Base-by-base conservation (phyloP, 495 filamentous ascomycete species). In the Xylaria nigripes region DNA sequence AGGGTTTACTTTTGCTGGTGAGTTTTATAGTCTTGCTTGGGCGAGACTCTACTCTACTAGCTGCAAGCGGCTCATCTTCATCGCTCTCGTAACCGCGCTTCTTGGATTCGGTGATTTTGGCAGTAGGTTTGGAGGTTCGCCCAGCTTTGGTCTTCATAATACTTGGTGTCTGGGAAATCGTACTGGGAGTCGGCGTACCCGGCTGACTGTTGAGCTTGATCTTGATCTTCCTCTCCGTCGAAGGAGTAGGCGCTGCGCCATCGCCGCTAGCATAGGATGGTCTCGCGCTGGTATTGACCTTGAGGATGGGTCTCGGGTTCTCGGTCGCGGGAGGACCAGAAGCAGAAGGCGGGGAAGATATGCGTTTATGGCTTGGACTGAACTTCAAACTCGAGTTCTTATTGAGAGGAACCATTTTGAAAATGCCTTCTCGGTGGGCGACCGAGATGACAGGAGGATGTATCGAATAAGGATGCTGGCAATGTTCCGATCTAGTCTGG, bases 141-240 rank as follows among this genome's bases (percentile, higher is more conserved):
- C 71, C 73, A 0, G 77, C 71, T 48, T 81, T 80, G 3, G 76
- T 75, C 51, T 73, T 78, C 16, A 66, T 60, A 22, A 59, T 23
- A 22, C 53, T 65, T 10, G 66, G 57, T 22, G 60, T 43, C 12
- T 50, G 45, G 54, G 50, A 24, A 27, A 52, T 22, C 23, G 63
- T 51, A 16, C 47, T 34, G 3, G 57, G 46, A 30, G 73, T 68
- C 4, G 77, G 76, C 0, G 76, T 77, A n/a, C 68, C 56, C 2
- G 76, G 74, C 45, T 67, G 68, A 5, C 64, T 71, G 47, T 59
- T 64, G 61, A 83, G 53, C 57, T 77, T 81, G 23, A 85, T 70
- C 59, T 77, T 81, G 47, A 83, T 76, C 64, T 80, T 83, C 2
- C 51, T 59, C 4, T 68, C 70, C 24, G 60, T 61, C 19, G 70